Conservation (phyloP, 164 flowering plant species). For the Akebia trifoliata region DNA sequence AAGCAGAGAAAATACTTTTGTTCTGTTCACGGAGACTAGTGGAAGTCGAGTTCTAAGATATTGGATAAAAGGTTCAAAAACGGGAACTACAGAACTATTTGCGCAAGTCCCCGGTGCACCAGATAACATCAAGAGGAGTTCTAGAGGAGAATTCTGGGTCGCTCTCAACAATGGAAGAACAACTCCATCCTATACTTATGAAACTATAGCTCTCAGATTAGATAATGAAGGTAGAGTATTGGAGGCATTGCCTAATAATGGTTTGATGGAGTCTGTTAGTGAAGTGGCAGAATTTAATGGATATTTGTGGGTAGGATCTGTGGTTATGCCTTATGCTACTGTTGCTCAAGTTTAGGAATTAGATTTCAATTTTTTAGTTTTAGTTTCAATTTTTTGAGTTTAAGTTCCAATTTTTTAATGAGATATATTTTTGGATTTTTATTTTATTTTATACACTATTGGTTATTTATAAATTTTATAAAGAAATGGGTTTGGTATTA, state of each 20-base stretch:
- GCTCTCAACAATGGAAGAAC: not conserved
- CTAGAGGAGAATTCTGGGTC: constrained; percentile 13
- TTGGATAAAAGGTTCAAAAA: constrained; percentile 15
- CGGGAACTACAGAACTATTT: constrained; percentile 11
- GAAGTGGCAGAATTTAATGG: not conserved
- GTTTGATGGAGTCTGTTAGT: constrained; percentile 18
- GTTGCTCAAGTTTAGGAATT: no score
- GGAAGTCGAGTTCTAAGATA: constrained; percentile 5
- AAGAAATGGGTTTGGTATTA: no score
- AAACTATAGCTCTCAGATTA: not conserved
- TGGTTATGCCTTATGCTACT: constrained; percentile 1
- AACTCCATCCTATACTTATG: not conserved
- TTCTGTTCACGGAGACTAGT: constrained; percentile 34
- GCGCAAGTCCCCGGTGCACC: constrained; percentile 9
- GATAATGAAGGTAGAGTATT: not conserved
- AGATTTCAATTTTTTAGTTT: no score
- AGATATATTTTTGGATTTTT: no score
- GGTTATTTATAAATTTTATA: no score
- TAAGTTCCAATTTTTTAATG: no score
- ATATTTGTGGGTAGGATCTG: not conserved
- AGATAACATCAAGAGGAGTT: constrained; percentile 5
- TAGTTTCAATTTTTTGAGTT: no score
- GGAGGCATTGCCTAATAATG: not conserved
- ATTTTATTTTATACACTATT: no score
- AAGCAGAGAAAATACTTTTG: constrained; percentile 26